These are phyloP conservation scores for Cnidoscolus chayamansa DNA, from an alignment of 441 rosid genomes.

Conservation along the genomic window DNA sequence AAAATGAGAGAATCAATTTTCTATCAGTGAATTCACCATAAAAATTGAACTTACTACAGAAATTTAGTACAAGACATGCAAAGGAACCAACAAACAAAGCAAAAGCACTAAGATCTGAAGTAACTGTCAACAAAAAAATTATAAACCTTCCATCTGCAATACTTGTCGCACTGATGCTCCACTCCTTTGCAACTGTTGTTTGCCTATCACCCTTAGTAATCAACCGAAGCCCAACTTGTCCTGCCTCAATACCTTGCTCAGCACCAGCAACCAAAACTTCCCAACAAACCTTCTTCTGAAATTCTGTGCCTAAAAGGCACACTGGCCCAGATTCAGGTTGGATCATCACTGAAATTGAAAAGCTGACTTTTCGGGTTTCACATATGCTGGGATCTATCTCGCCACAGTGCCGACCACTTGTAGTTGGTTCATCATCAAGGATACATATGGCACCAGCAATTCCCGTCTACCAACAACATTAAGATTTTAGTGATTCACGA, in stretches of 20 bases:
- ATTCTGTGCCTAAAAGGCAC: constrained; percentile 96
- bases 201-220: constrained; percentile 95
- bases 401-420: constrained; percentile 89
- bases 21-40: not conserved
- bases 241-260: constrained; percentile 99
- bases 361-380: constrained; percentile 81
- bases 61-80: not conserved
- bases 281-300: constrained; percentile 93
- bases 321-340: constrained; percentile 99
- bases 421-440: constrained; percentile 95
- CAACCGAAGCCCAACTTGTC: constrained; percentile 96
- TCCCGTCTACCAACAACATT: constrained; percentile 65
- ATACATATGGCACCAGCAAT: constrained; percentile 81
- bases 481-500: constrained; percentile 17
- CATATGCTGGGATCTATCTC: constrained; percentile 76
- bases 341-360: constrained; percentile 89
- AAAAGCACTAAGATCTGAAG: constrained; percentile 4
- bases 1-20: constrained; percentile 1
- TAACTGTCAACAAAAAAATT: constrained; percentile 23
- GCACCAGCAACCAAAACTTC: constrained; percentile 99
- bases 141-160: constrained; percentile 98
- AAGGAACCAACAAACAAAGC: constrained; percentile 3
- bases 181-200: constrained; percentile 86
- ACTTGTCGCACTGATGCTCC: constrained; percentile 98
- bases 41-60: constrained; percentile 2